Conservation (phyloP, 306 rosid species). For the Pyrus pyrifolia region DNA sequence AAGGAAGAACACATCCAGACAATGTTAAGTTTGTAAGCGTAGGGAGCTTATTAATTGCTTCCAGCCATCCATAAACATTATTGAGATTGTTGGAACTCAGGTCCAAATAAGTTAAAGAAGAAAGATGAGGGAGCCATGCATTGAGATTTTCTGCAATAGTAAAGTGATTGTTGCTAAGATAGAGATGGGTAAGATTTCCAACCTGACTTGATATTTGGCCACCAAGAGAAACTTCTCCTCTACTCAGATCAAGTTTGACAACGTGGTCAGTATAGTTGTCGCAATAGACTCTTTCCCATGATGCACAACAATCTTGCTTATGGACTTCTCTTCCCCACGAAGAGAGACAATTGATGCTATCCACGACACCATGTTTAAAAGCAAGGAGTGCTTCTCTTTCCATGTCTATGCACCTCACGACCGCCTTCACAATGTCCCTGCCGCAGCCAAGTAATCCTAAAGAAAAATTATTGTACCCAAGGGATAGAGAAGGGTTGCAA, state of each 20-base stretch:
- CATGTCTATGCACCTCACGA: background rate
- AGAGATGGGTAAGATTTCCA: background rate
- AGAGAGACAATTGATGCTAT: background rate
- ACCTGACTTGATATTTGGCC: background rate
- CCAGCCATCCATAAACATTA: background rate
- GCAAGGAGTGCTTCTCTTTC: background rate
- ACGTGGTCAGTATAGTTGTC: background rate
- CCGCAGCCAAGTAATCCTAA: too few species aligned
- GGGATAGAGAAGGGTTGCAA: too few species aligned
- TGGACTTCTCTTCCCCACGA: background rate
- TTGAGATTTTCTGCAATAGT: background rate
- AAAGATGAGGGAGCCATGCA: background rate
- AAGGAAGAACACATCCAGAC: accelerated
- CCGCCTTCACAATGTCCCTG: too few species aligned
- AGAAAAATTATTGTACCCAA: too few species aligned
- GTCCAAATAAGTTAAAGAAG: constrained; percentile 1
- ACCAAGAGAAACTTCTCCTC: background rate
- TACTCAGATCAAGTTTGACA: background rate
- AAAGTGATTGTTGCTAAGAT: accelerated
- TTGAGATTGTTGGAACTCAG: background rate
- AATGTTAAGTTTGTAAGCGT: background rate
- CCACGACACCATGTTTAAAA: background rate
- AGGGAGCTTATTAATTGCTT: background rate
- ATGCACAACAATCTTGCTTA: background rate
- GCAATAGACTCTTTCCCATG: background rate